Conservation (phyloP, 164 flowering plant species). For the Annona cherimola region DNA sequence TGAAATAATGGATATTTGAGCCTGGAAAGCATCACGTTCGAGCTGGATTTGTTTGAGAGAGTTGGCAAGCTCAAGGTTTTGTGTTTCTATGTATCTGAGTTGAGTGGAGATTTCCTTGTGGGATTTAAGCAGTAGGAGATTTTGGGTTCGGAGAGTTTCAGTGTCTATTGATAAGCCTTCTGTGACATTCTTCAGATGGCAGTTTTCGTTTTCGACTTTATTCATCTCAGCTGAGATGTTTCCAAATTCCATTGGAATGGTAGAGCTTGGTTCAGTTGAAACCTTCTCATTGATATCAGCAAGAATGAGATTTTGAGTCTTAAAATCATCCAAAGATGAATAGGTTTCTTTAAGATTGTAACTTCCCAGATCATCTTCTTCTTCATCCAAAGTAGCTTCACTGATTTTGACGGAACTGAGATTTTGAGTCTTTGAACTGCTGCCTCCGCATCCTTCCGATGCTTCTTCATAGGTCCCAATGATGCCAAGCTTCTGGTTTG, state of each 20-base stretch:
- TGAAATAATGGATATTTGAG: not conserved
- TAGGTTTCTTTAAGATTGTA: not conserved
- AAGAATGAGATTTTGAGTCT: not conserved
- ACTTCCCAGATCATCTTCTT: too few species aligned
- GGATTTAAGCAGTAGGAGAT: too few species aligned
- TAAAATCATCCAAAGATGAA: not conserved
- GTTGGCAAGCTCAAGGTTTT: slow-evolving; percentile 8
- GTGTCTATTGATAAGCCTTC: not conserved
- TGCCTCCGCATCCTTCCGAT: not conserved
- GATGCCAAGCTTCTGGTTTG: too few species aligned
- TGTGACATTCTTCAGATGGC: not conserved
- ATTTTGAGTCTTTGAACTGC: not conserved
- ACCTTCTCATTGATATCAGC: not conserved
- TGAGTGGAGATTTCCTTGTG: not conserved
- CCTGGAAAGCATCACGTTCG: slow-evolving; percentile 25
- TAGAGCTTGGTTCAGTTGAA: not conserved
- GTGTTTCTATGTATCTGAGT: not conserved
- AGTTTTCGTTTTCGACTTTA: not conserved
- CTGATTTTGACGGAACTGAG: not conserved
- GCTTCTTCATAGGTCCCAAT: not conserved
- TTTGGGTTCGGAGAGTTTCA: not conserved
- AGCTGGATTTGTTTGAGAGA: slow-evolving; percentile 18
- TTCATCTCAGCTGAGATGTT: not conserved
- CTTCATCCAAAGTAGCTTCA: not conserved
- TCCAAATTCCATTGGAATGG: not conserved